These are phyloP conservation scores for Soucietia sequanensis DNA, from an alignment of 805 yeast genomes.

Conservation along the genomic window DNA sequence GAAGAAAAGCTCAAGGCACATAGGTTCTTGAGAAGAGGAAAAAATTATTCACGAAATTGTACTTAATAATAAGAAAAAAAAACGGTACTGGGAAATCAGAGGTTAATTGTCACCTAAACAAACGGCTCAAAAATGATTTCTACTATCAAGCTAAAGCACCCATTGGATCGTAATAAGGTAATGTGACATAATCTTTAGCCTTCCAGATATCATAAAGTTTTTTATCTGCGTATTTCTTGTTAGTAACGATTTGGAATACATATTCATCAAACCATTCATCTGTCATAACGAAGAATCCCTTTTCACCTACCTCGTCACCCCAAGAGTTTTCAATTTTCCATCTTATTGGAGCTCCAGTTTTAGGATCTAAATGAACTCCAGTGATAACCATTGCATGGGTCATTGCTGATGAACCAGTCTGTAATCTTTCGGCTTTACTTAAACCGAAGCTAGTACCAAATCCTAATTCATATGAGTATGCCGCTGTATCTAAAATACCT, in stretches of 20 bases:
- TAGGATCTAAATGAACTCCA: slow-evolving; percentile 70
- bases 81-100: too few species aligned
- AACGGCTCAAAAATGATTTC: too few species aligned
- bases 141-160: slow-evolving; percentile 45
- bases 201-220: slow-evolving; percentile 36
- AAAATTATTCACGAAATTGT: too few species aligned
- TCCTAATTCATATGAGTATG: slow-evolving; percentile 63
- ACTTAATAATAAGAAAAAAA: too few species aligned
- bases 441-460: slow-evolving; percentile 52
- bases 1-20: too few species aligned
- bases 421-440: slow-evolving; percentile 66
- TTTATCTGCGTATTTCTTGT: slow-evolving; percentile 34
- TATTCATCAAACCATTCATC: slow-evolving; percentile 45
- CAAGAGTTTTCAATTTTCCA: slow-evolving; percentile 47
- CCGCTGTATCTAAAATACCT: slow-evolving; percentile 71
- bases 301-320: slow-evolving; percentile 41
- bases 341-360: slow-evolving; percentile 35
- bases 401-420: slow-evolving; percentile 72
- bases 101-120: too few species aligned
- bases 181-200: slow-evolving; percentile 25
- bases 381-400: slow-evolving; percentile 90
- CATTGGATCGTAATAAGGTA: slow-evolving; percentile 45
- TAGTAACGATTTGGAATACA: slow-evolving; percentile 42
- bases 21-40: too few species aligned
- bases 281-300: slow-evolving; percentile 43